Evolutionary conservation across 805 yeast genomes (phyloP).

Genomic region (Nakazawaea wyomingensis): DNA sequence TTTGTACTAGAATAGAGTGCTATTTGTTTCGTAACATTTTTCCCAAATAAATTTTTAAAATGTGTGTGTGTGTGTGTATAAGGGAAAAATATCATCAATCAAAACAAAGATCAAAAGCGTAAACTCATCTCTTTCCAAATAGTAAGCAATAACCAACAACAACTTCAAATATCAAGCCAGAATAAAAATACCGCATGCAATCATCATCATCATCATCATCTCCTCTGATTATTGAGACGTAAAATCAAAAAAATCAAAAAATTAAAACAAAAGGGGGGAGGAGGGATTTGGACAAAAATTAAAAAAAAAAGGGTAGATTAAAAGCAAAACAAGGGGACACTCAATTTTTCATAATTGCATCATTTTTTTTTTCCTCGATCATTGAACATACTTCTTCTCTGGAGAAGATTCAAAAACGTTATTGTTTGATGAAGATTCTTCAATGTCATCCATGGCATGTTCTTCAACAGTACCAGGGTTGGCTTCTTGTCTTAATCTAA

Average conservation of each 20-base stretch:
- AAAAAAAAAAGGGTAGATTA: background rate
- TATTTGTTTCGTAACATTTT: no score
- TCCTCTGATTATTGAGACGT: no score
- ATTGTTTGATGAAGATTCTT: conserved; percentile 2
- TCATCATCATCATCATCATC: background rate
- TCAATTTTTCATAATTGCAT: conserved; percentile 9
- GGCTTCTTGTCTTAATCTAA: conserved; percentile 22
- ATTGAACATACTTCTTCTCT: no score
- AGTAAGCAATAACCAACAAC: background rate
- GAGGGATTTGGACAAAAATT: background rate
- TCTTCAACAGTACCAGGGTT: conserved; percentile 25
- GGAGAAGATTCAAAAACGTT: background rate
- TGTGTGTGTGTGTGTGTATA: conserved; percentile 7
- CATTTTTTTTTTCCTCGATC: background rate
- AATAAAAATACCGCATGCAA: background rate
- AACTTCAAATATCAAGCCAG: background rate
- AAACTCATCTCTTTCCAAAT: no score
- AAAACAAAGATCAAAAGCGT: no score
- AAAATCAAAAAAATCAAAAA: background rate
- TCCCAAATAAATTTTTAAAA: no score
- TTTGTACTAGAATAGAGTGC: no score
- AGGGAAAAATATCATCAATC: background rate
- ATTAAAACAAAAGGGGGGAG: conserved; percentile 1
- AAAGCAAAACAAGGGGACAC: conserved; percentile 8
- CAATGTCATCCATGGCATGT: no score